Base-by-base conservation (phyloP, 441 rosid genomes). In the Theobroma grandiflorum region DNA sequence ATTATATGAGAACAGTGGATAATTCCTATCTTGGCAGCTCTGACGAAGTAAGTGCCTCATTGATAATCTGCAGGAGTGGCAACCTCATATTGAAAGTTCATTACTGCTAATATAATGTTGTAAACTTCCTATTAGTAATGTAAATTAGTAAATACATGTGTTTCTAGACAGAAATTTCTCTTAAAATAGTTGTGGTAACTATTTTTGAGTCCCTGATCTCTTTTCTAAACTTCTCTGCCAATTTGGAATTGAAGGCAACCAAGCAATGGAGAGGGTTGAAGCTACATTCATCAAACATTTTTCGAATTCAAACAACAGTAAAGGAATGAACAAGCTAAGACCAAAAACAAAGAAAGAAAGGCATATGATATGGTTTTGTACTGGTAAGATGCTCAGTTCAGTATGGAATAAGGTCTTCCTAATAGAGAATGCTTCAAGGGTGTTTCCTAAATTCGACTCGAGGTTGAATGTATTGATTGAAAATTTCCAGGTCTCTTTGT, bases 1-100 rank as follows among this genome's bases (percentile, higher is more conserved):
- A 75, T 69, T 91, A 88, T 80, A 83, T 89, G 91, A 85, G 75
- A 72, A 64, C 83, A 75, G 91, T 92, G 86, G 95, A 92, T 75
- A 82, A 64, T 74, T 92, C 95, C 47, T 80, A 70, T 65, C 73
- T 89, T 6, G 94, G 92, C 49, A 87, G 82, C 85, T 90, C 91
- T 82, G 90, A 90, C 73, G 91, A 91, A 75, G 93, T 89, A 67
- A 83, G 76, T 11, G 40, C 9, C 72, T 42, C 6, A 4, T 3
- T 20, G 18, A 50, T 2, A 6, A 20, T 33, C 2, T 42, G 31
- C 9, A n/a, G 11, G 8, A 31, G 26, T 33, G n/a, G 43, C 0
- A 26, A 35, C 43, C 22, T 64, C 69, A 64, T 62, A 14, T 26
- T 33, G 1, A 33, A 61, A 61, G 31, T 26, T 26, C 31, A 9